phyloP scores from a whole-genome alignment of 2,329 filamentous ascomycete species.

The Celoporthe dispersa region DNA sequence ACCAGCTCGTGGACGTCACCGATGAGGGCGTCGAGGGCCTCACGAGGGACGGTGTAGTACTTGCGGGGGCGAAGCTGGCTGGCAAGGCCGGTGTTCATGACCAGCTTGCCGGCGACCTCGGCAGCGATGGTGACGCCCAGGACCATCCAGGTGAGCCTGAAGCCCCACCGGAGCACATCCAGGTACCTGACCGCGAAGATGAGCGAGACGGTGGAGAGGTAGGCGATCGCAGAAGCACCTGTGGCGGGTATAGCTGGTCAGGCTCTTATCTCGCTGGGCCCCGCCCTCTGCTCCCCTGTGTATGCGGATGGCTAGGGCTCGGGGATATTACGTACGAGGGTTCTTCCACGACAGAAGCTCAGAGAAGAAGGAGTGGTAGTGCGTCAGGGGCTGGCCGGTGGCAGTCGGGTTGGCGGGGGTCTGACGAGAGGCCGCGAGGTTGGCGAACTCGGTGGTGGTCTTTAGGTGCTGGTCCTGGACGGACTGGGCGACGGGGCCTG shows the following conservation, averaged over 20 bases:
- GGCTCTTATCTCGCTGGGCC: neutral
- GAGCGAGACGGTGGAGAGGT: slow-evolving; percentile 58
- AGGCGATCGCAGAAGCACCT: slow-evolving; percentile 70
- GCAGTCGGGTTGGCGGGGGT: slow-evolving; percentile 58
- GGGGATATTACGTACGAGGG: slow-evolving; percentile 55
- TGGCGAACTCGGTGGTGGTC: slow-evolving; percentile 60
- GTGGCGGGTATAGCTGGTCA: slow-evolving; percentile 35
- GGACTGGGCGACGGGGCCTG: slow-evolving; percentile 64
- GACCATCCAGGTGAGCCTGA: slow-evolving; percentile 69
- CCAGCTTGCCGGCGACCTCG: slow-evolving; percentile 64
- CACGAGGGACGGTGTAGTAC: slow-evolving; percentile 69
- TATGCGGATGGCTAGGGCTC: neutral
- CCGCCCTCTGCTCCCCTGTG: neutral
- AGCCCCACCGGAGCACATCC: slow-evolving; percentile 66
- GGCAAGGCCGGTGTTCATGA: slow-evolving; percentile 65
- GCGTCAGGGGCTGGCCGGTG: slow-evolving; percentile 66
- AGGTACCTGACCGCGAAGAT: slow-evolving; percentile 70
- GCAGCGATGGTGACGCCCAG: slow-evolving; percentile 64
- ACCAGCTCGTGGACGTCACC: slow-evolving; percentile 69
- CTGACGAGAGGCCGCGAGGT: slow-evolving; percentile 61
- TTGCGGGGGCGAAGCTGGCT: slow-evolving; percentile 69
- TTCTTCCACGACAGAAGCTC: slow-evolving; percentile 73
- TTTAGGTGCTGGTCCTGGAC: slow-evolving; percentile 61
- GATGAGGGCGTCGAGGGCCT: slow-evolving; percentile 63
- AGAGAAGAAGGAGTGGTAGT: slow-evolving; percentile 74